Evolutionary conservation across 805 yeast genomes (phyloP).

Genomic region (Saccharomycopsis microspora): DNA sequence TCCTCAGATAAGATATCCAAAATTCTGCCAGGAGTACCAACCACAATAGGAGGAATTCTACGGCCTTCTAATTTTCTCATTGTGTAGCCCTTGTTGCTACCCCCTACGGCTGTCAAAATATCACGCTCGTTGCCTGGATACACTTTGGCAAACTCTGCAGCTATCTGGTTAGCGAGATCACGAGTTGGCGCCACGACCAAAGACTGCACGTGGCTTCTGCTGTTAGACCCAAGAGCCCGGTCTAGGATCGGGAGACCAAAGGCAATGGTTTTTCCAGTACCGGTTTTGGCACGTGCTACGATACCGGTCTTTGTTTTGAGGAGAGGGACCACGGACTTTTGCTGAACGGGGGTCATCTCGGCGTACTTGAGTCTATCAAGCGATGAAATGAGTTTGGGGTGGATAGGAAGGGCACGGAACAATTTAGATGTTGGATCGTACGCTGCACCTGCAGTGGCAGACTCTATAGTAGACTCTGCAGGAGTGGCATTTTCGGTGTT

Average conservation of each 20-base stretch:
- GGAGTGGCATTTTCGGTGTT: no score
- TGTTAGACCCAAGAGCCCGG: slow-evolving; percentile 26
- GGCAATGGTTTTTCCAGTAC: slow-evolving; percentile 91
- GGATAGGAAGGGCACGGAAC: not conserved
- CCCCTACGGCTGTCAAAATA: slow-evolving; percentile 56
- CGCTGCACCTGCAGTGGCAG: no score
- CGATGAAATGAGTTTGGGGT: slow-evolving; percentile 2
- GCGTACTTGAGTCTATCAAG: slow-evolving; percentile 3
- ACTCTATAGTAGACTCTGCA: no score
- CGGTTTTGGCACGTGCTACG: slow-evolving; percentile 86
- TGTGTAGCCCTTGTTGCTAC: slow-evolving; percentile 34
- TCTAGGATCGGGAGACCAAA: slow-evolving; percentile 75
- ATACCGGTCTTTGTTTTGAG: slow-evolving; percentile 44
- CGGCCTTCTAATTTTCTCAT: slow-evolving; percentile 22
- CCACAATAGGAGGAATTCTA: slow-evolving; percentile 47
- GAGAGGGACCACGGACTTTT: slow-evolving; percentile 46
- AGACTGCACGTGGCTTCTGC: slow-evolving; percentile 35
- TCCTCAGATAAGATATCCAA: slow-evolving; percentile 44
- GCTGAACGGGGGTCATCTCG: slow-evolving; percentile 61
- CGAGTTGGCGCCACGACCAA: slow-evolving; percentile 82
- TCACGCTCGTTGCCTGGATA: not conserved
- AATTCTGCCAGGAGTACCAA: slow-evolving; percentile 87
- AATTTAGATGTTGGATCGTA: no score
- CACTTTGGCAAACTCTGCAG: slow-evolving; percentile 8
- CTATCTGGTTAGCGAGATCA: slow-evolving; percentile 50